Percentiles rank a stretch among this genome's conserved stretches.
These are phyloP conservation scores for Collariella sp. DNA, from an alignment of 495 filamentous ascomycete species.

Conservation along the genomic window DNA sequence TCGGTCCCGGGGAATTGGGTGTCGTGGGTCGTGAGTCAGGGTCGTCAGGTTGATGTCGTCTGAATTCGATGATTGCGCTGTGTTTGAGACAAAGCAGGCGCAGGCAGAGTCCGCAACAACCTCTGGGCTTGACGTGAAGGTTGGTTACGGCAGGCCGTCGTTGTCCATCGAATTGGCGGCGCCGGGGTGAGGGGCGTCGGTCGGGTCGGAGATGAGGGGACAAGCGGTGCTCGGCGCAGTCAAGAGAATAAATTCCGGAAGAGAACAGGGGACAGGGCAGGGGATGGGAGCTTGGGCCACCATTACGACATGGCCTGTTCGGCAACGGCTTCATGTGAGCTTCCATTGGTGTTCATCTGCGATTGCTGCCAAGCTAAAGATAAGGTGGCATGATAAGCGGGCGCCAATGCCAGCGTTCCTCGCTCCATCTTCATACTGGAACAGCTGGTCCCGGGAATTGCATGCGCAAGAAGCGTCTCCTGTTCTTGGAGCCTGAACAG, in stretches of 20 bases:
- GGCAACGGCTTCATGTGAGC: background rate
- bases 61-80: background rate
- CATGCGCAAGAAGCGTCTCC: background rate
- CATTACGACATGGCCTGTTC: conserved; percentile 4
- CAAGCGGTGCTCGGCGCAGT: background rate
- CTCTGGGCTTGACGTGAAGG: background rate
- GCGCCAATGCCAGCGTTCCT: background rate
- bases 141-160: background rate
- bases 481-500: too few species aligned
- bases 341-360: background rate
- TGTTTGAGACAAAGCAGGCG: background rate
- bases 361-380: background rate
- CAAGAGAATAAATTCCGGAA: background rate
- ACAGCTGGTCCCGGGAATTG: background rate
- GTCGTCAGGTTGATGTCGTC: background rate
- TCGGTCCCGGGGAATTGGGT: background rate
- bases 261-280: background rate
- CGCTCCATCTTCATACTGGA: background rate
- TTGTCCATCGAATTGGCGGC: conserved; percentile 1
- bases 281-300: conserved; percentile 20
- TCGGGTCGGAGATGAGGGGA: background rate
- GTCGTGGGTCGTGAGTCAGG: background rate
- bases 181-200: background rate
- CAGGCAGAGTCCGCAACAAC: background rate
- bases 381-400: background rate